Conservation (phyloP, 371 early-diverging fungal genomes). For the Mucor indicus region DNA sequence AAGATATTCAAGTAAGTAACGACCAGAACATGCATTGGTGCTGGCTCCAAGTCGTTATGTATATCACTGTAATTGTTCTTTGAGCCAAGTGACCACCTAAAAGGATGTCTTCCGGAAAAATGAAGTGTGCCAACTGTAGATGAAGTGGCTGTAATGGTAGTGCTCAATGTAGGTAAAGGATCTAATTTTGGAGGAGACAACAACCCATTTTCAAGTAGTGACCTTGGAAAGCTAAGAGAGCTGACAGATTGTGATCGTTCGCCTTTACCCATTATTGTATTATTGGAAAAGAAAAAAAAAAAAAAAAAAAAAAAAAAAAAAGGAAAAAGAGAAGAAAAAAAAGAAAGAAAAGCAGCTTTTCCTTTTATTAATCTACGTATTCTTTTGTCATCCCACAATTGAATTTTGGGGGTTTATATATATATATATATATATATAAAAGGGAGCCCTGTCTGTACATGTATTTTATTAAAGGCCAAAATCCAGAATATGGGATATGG, state of each 20-base stretch:
- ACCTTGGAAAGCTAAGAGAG: neutral
- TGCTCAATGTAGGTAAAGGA: neutral
- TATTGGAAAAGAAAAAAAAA: no score
- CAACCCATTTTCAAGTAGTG: neutral
- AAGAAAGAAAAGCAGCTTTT: no score
- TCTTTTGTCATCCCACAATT: no score
- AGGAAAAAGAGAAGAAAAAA: no score
- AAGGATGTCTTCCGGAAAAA: neutral
- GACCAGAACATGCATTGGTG: slow-evolving; percentile 71
- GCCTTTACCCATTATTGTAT: slow-evolving; percentile 12
- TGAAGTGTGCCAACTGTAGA: no score
- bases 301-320: no score
- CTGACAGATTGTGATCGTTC: neutral
- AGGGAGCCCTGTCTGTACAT: no score
- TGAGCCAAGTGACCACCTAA: neutral
- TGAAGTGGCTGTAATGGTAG: neutral
- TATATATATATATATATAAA: no score
- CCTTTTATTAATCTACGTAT: no score
- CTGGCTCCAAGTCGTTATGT: slow-evolving; percentile 52
- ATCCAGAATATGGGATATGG: no score
- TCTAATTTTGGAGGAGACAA: neutral
- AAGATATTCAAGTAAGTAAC: slow-evolving; percentile 94
- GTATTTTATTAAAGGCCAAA: no score
- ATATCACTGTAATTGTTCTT: slow-evolving; percentile 21
- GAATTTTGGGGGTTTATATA: no score